Evolutionary conservation across 768 basidiomycete genomes (phyloP), one percentile per base, ranked within the genome.

Genomic region (Epithele typhae): DNA sequence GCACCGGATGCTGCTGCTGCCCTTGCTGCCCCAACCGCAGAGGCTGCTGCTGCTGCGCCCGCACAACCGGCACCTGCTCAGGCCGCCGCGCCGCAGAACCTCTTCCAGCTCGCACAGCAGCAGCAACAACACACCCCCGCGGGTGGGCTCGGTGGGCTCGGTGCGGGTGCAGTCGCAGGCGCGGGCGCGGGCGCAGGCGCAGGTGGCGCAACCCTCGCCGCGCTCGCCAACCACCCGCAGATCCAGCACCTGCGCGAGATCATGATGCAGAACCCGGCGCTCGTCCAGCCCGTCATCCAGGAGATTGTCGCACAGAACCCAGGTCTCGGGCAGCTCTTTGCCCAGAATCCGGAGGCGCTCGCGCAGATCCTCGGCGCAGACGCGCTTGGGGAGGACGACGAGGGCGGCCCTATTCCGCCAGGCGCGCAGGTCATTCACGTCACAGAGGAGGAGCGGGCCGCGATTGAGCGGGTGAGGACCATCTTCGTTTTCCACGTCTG

Each of bases 391-490:
- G 64, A 60, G 15, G 73, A 70, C 21, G 74, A 65, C 4, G 78
- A 66, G 0, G 77, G 62, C 3, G 65, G 48, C 4, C n/a, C n/a
- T n/a, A 47, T 57, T 19, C 63, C 67, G 14, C 76, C 79, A 3
- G 81, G 79, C 41, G 69, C 79, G 1, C 77, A 82, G 33, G 75
- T 84, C 1, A 69, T 97, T 51, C 78, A 80, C 48, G 77, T 99
- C 33, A 94, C 94, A 5, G 73, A 76, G 32, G 92, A 96, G 51
- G 96, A 99, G 66, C 73, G 77, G 46, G 91, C 79, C 44, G 92
- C 94, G 7, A 95, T 99, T 51, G 76, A 84, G 64, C 76, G 96
- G 59, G 91, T 97, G 64, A n/a, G n/a, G n/a, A n/a, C n/a, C n/a
- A n/a, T n/a, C n/a, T n/a, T n/a, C 65, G 89, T 71, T 30, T 30